These are phyloP conservation scores for Trichomonascaceae sp. DNA, from an alignment of 1,139 yeast species.

Conservation along the genomic window DNA sequence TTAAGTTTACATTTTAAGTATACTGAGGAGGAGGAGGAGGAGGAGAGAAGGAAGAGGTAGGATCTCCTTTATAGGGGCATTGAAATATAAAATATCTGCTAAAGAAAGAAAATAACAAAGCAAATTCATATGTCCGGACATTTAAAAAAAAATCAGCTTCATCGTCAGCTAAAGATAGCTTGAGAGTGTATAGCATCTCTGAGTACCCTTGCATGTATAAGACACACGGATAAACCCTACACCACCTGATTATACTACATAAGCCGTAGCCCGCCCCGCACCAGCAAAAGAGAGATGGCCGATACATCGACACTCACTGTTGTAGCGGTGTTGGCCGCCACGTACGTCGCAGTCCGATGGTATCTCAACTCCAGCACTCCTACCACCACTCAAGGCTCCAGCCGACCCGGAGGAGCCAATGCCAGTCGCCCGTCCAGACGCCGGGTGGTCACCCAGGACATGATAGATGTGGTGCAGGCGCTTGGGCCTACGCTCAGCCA, in stretches of 20 bases:
- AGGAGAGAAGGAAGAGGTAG: too few species aligned
- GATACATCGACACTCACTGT: slow-evolving; percentile 16
- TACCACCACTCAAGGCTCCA: slow-evolving; percentile 1
- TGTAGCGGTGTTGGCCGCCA: slow-evolving; percentile 11
- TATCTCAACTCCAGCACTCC: slow-evolving; percentile 6
- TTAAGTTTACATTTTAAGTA: too few species aligned
- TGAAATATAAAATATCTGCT: too few species aligned
- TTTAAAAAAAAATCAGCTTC: too few species aligned
- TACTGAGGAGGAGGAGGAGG: too few species aligned
- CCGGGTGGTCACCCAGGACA: slow-evolving; percentile 57
- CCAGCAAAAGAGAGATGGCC: too few species aligned
- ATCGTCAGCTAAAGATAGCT: too few species aligned
- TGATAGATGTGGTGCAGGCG: slow-evolving; percentile 79
- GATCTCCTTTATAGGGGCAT: too few species aligned
- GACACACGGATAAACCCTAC: background rate
- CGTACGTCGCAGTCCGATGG: slow-evolving; percentile 12
- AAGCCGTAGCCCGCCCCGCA: background rate
- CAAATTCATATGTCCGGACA: too few species aligned
- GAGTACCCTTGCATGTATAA: too few species aligned
- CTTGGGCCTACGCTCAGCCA: slow-evolving; percentile 62
- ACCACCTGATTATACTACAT: background rate
- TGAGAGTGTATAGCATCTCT: too few species aligned
- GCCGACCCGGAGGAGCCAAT: slow-evolving; percentile 9
- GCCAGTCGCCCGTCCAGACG: slow-evolving; percentile 8
- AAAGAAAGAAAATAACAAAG: too few species aligned